Evolutionary conservation across 345 rosid species (phyloP).

Genomic region (Pugionium cornutum): DNA sequence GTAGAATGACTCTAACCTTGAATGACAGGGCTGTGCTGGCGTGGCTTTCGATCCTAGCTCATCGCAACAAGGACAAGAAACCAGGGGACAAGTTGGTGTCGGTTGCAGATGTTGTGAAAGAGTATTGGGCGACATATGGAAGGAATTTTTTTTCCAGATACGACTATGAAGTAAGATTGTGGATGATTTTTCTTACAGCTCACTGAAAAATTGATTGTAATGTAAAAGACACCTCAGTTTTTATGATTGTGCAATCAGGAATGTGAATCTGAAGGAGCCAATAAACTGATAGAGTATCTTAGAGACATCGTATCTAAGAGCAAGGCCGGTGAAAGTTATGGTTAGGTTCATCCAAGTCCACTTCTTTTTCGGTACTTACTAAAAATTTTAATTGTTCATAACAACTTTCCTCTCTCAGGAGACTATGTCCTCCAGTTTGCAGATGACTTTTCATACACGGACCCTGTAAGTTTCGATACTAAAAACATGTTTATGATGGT

Average conservation of each 20-base stretch:
- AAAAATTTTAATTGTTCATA: constrained; percentile 18
- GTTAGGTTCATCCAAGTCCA: constrained; percentile 46
- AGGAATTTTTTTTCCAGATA: constrained; percentile 93
- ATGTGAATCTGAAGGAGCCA: constrained; percentile 93
- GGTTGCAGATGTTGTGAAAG: constrained; percentile 81
- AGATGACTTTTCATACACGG: constrained; percentile 86
- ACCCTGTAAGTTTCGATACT: constrained; percentile 64
- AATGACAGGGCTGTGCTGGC: constrained; percentile 86
- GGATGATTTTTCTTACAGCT: constrained; percentile 5
- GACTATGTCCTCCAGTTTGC: constrained; percentile 72
- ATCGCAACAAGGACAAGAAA: constrained; percentile 73
- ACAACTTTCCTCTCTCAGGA: constrained; percentile 48
- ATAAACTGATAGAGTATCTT: constrained; percentile 75
- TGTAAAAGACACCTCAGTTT: constrained; percentile 32
- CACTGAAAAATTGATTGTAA: background rate
- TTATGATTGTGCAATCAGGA: constrained; percentile 48
- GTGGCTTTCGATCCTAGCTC: constrained; percentile 88
- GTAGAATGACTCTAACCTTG: constrained; percentile 16
- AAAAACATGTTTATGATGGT: background rate
- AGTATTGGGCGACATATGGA: constrained; percentile 92
- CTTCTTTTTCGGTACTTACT: background rate
- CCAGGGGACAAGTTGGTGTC: constrained; percentile 76
- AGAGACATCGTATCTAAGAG: constrained; percentile 70
- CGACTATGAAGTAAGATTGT: constrained; percentile 78
- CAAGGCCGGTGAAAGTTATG: constrained; percentile 69